Percentiles rank a stretch among this genome's conserved stretches.
phyloP scores from a whole-genome alignment of 2,329 filamentous ascomycete genomes.

The Beauveria medogensis region DNA sequence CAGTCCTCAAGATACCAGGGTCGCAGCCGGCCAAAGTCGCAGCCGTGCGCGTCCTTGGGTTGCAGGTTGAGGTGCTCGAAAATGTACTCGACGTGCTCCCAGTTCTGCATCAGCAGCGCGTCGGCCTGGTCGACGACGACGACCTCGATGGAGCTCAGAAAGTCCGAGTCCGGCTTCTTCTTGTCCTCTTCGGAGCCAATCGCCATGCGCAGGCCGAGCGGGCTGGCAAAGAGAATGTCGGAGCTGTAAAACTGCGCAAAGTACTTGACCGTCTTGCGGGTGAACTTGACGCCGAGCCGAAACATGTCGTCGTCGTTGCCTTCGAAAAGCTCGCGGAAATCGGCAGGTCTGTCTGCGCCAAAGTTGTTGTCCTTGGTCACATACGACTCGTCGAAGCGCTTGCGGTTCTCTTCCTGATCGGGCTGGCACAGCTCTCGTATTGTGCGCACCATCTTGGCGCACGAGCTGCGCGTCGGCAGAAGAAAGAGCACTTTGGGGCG shows the following conservation, averaged over 20 bases:
- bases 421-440: slow-evolving; percentile 70
- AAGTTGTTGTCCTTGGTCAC: slow-evolving; percentile 57
- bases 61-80: slow-evolving; percentile 88
- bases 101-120: slow-evolving; percentile 94
- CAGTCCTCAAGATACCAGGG: slow-evolving; percentile 90
- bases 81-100: slow-evolving; percentile 90
- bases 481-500: slow-evolving; percentile 88
- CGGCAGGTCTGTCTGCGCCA: slow-evolving; percentile 67
- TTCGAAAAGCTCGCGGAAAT: slow-evolving; percentile 82
- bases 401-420: slow-evolving; percentile 91
- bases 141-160: slow-evolving; percentile 87
- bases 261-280: slow-evolving; percentile 88
- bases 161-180: slow-evolving; percentile 69
- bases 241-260: slow-evolving; percentile 95
- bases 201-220: slow-evolving; percentile 80
- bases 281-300: slow-evolving; percentile 91
- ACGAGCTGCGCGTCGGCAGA: slow-evolving; percentile 80
- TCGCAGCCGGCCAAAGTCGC: slow-evolving; percentile 85
- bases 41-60: slow-evolving; percentile 81
- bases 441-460: slow-evolving; percentile 66
- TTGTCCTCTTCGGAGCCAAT: slow-evolving; percentile 68
- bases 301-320: slow-evolving; percentile 98
- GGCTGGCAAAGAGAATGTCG: slow-evolving; percentile 87
- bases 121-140: slow-evolving; percentile 88
- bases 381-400: slow-evolving; percentile 82